Evolutionary conservation across 306 rosid species (phyloP), one percentile per base, ranked within the genome.

Genomic region (Pyrus communis): DNA sequence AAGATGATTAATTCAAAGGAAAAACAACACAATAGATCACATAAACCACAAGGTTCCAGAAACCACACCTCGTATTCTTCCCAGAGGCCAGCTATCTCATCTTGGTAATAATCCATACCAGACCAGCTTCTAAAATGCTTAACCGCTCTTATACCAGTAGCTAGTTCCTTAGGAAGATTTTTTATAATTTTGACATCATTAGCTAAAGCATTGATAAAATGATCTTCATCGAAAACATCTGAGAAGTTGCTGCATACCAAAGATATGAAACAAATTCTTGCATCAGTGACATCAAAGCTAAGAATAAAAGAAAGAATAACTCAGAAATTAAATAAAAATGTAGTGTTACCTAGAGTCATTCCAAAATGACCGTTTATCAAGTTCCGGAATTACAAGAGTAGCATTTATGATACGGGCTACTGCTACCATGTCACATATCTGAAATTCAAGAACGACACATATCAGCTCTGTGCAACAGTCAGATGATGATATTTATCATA

Each of bases 351-450:
- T 95, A 52, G 88, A 79, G 81, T 95, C 98, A 3, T 87, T 82
- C 97, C 98, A 95, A 84, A 89, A 95, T 75, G 98, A 95, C 28
- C 76, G 83, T 61, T 90, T 95, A 84, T 95, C 98, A 78, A 95
- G 97, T 54, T 90, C 92, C 28, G 98, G 98, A 81, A 92, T 86
- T n/a, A 92, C 93, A 67, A 95, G 98, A 77, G 98, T 90, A 14
- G 97, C 98, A 65, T 95, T 89, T 85, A 95, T 88, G 70, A 95
- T 85, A 55, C 89, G 95, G 71, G 98, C 93, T 82, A 95, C 88
- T 66, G 97, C 98, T 55, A 95, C 97, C 98, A 95, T 95, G 82
- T 95, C 97, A 76, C 98, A 95, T 84, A 95, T 95, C 98, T 95
- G 90, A 82, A 84, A 69, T 45, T 43, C 71, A 78, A 71, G 76